These are phyloP conservation scores for Solanum tarijense DNA, from an alignment of 257 asterid species.

Conservation along the genomic window DNA sequence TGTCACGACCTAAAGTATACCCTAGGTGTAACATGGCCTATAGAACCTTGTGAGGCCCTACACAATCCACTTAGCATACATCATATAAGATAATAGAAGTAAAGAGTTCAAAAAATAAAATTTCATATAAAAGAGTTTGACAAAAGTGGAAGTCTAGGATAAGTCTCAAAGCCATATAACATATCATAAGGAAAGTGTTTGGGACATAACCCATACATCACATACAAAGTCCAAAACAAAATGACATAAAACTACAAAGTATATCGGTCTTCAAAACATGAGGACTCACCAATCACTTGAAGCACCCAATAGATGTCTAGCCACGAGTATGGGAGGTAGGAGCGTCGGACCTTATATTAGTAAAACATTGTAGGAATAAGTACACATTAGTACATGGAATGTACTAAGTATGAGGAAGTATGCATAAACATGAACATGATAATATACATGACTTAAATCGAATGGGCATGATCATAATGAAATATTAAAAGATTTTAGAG, in stretches of 20 bases:
- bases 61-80: not conserved
- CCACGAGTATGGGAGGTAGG: not conserved
- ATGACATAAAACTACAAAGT: not conserved
- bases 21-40: not conserved
- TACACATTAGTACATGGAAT: too few relatives aligned
- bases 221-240: not conserved
- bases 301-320: not conserved
- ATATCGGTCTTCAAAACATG: not conserved
- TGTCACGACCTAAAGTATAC: not conserved
- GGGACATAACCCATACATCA: not conserved
- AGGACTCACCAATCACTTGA: not conserved
- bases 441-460: not conserved
- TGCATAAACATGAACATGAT: not conserved
- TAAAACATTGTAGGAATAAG: not conserved
- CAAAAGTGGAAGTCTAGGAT: not conserved
- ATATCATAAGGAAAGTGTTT: not conserved
- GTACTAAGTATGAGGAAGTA: not conserved
- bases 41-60: not conserved
- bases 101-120: not conserved
- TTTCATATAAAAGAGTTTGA: not conserved
- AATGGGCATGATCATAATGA: not conserved
- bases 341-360: not conserved
- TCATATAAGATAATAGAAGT: not conserved
- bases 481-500: not conserved
- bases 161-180: not conserved